Percentiles rank a stretch among this genome's conserved stretches.
Evolutionary conservation across 2,329 filamentous ascomycete genomes (phyloP).

Genomic region (Scleromitrula shiraiana): DNA sequence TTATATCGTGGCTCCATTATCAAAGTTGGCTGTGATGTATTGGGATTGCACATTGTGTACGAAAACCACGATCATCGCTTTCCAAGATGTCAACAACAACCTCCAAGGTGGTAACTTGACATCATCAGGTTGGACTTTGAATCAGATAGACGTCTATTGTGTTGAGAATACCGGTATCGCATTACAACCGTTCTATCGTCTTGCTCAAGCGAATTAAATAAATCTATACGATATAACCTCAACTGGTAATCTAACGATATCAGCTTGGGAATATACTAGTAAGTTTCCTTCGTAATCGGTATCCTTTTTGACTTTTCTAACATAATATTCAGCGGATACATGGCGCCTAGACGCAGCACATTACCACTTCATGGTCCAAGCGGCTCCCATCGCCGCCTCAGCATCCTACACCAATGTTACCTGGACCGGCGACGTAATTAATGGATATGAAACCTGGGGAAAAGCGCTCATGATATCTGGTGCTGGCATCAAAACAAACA

Average conservation of each 20-base stretch:
- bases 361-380: background rate
- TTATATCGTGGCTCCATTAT: conserved; percentile 5
- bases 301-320: background rate
- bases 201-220: conserved; percentile 10
- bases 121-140: conserved; percentile 10
- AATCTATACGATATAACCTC: conserved; percentile 12
- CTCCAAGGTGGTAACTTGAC: conserved; percentile 14
- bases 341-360: background rate
- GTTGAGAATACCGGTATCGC: conserved; percentile 11
- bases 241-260: conserved; percentile 7
- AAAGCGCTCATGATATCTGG: background rate
- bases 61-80: conserved; percentile 12
- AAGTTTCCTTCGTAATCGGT: background rate
- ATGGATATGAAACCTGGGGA: background rate
- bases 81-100: conserved; percentile 12
- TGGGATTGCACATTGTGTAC: conserved; percentile 12
- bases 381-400: background rate
- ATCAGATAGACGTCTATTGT: conserved; percentile 10
- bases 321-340: background rate
- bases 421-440: background rate
- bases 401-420: background rate
- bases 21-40: conserved; percentile 13
- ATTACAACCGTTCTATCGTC: conserved; percentile 12
- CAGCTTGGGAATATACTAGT: conserved; percentile 1
- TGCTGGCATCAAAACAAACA: background rate